These are phyloP conservation scores for Paecilomyces niveus DNA, from an alignment of 2,329 filamentous ascomycete species.

Conservation along the genomic window DNA sequence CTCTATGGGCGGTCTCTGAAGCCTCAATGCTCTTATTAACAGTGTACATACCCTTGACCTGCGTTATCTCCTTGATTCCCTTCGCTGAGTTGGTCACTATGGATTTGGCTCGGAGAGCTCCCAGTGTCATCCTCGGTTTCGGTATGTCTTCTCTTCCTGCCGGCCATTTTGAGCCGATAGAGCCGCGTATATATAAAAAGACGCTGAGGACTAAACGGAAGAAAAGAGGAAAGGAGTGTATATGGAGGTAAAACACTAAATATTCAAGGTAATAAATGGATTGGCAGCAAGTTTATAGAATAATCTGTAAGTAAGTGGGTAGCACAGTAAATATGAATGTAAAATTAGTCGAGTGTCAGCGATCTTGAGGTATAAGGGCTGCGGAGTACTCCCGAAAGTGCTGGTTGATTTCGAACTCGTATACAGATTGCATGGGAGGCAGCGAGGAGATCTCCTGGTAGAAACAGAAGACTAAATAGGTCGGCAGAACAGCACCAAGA, in stretches of 20 bases:
- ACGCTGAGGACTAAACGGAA: background rate
- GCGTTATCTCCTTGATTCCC: background rate
- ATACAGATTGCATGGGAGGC: background rate
- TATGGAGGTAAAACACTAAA: too few species aligned
- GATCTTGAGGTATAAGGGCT: background rate
- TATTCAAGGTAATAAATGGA: too few species aligned
- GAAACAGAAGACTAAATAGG: background rate
- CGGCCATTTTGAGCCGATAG: background rate
- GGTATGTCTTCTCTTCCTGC: background rate
- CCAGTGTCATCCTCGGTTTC: background rate
- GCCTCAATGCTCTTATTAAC: background rate
- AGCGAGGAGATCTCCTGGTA: conserved; percentile 9
- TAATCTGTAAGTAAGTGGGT: too few species aligned
- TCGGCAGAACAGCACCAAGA: background rate
- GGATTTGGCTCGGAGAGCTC: background rate
- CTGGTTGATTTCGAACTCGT: background rate
- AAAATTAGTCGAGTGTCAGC: background rate
- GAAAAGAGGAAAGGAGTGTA: background rate
- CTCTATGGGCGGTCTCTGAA: background rate
- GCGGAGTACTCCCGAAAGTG: conserved; percentile 59
- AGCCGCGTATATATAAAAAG: background rate
- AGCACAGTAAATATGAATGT: background rate
- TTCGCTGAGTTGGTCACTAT: background rate
- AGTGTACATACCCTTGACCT: background rate
- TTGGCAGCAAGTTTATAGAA: too few species aligned